Evolutionary conservation across 2,329 filamentous ascomycete species (phyloP).

Genomic region (Anthostomella pinea): DNA sequence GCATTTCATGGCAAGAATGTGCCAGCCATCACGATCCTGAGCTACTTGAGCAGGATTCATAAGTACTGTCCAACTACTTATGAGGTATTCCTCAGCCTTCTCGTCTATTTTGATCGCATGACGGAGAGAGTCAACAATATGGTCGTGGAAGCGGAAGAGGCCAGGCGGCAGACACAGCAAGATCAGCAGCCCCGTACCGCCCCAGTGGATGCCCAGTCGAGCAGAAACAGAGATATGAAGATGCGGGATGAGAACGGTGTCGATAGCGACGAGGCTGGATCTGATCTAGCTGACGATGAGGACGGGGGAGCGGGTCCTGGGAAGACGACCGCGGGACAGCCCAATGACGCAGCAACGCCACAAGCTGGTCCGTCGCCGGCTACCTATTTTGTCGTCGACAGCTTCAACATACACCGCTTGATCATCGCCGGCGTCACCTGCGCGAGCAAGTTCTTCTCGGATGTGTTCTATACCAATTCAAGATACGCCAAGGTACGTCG

Average conservation of each 20-base stretch:
- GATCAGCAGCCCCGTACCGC: constrained; percentile 22
- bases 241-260: constrained; percentile 36
- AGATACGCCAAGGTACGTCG: constrained; percentile 90
- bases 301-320: no score
- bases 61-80: constrained; percentile 99
- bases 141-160: constrained; percentile 65
- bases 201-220: constrained; percentile 3
- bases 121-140: constrained; percentile 89
- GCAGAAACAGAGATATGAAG: constrained; percentile 29
- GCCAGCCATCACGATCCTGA: constrained; percentile 92
- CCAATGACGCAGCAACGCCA: constrained; percentile 21
- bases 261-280: constrained; percentile 45
- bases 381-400: constrained; percentile 88
- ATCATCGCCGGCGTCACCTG: constrained; percentile 97
- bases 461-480: constrained; percentile 99
- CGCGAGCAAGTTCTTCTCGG: constrained; percentile 98
- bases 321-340: constrained; percentile 33
- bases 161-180: constrained; percentile 38
- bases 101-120: constrained; percentile 99
- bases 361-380: constrained; percentile 35
- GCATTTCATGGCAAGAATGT: constrained; percentile 99
- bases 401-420: constrained; percentile 95
- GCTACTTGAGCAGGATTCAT: constrained; percentile 93
- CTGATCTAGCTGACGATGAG: constrained; percentile 49
- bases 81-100: constrained; percentile 90